These are phyloP conservation scores for Agastache rugosa DNA, from an alignment of 257 asterid species.

Conservation along the genomic window DNA sequence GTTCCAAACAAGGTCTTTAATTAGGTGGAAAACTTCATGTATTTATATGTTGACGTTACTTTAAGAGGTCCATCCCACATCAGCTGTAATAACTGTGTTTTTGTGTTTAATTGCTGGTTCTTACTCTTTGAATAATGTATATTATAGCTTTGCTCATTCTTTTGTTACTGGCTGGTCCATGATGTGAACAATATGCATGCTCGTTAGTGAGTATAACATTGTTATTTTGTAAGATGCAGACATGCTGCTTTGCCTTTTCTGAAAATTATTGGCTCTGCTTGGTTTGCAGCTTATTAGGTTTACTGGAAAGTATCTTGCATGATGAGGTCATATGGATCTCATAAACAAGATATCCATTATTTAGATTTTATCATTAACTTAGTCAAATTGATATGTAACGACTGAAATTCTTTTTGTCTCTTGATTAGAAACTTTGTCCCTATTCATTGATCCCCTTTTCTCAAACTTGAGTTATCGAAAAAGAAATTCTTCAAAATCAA, in stretches of 20 bases:
- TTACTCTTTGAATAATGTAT: slow-evolving; percentile 48
- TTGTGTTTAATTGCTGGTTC: slow-evolving; percentile 42
- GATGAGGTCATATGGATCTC: slow-evolving; percentile 23
- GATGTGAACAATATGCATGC: slow-evolving; percentile 31
- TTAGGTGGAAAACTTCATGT: slow-evolving; percentile 69
- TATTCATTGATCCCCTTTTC: background rate
- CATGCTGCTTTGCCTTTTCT: slow-evolving; percentile 29
- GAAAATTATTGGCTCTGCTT: slow-evolving; percentile 15
- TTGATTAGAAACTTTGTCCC: background rate
- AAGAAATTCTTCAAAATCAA: slow-evolving; percentile 9
- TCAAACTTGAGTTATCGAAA: slow-evolving; percentile 1
- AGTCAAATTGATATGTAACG: slow-evolving; percentile 7
- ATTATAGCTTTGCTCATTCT: slow-evolving; percentile 39
- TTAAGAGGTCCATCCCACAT: slow-evolving; percentile 43
- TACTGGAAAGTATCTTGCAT: slow-evolving; percentile 18
- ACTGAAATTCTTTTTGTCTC: slow-evolving; percentile 1
- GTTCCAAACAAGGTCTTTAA: slow-evolving; percentile 88
- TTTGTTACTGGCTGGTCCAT: slow-evolving; percentile 31
- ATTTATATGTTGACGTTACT: slow-evolving; percentile 53
- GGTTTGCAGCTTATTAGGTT: slow-evolving; percentile 27
- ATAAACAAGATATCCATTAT: slow-evolving; percentile 18
- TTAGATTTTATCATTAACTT: slow-evolving; percentile 9
- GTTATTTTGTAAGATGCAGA: slow-evolving; percentile 30
- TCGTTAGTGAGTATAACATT: slow-evolving; percentile 19
- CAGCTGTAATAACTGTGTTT: slow-evolving; percentile 69